Evolutionary conservation across 805 yeast genomes (phyloP), one percentile per base, ranked within the genome.

Genomic region (Candida wancherniae): DNA sequence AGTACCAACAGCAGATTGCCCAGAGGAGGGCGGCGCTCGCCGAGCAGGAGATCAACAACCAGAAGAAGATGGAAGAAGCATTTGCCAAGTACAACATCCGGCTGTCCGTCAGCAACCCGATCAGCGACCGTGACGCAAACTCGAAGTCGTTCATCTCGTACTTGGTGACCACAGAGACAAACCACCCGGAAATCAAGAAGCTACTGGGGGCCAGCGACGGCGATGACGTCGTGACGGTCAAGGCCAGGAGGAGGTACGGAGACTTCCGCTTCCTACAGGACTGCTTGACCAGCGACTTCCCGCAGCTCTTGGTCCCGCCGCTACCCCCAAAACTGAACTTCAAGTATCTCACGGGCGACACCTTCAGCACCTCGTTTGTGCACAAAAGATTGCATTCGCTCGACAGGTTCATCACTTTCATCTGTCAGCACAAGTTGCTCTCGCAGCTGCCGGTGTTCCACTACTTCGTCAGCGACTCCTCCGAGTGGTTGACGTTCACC

Each of bases 301-400:
- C 97, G 0, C 83, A 92, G 4, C 69, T 84, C 37, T 75, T 92
- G 9, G 75, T 90, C 0, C 98, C 98, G 1, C 97, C 97, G 9
- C 67, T 90, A 32, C 98, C 98, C 0, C 94, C 90, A 40, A 88
- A 87, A 56, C 84, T 84, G 61, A 75, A 94, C 38, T 67, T 90
- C 46, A 95, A 90, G 54, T 90, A 92, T 57, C 70, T 90, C 31
- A 87, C 94, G 22, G 97, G 98, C 8, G 97, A 90, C 48, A 69
- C 97, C 22, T 90, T 90, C 53, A 77, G 90, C 16, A 68, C 75
- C 9, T 87, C 84, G 36, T 92, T 92, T 56, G 90, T 95, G 0
- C 66, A 70, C 38, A 84, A 84, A 53, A 66, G 98, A 45, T 80
- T 94, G 3, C 76, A 79, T 27, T 84, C 96, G 4, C 64, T 90